Evolutionary conservation across 177 flowering plant species (phyloP).

Genomic region (Vitis hybrid): DNA sequence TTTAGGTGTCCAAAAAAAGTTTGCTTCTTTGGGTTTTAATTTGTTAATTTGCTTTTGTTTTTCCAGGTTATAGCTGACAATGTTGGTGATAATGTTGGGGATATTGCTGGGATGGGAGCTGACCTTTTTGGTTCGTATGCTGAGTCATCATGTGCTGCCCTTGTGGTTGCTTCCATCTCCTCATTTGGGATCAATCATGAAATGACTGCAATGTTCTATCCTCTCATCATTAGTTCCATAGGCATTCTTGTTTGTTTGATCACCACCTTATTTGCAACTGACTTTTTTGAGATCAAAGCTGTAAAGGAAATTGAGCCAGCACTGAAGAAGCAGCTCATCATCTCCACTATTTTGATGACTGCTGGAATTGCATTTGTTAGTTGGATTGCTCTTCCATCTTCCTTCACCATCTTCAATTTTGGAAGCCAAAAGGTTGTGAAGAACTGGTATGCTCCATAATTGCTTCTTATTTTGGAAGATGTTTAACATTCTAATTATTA

Average conservation of each 20-base stretch:
- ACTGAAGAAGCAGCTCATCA: conserved; percentile 71
- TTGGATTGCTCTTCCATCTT: conserved; percentile 67
- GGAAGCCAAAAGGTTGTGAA: conserved; percentile 75
- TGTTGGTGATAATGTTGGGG: conserved; percentile 94
- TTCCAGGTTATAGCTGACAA: conserved; percentile 85
- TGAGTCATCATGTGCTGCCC: conserved; percentile 84
- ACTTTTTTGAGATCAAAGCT: conserved; percentile 78
- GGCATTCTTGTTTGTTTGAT: conserved; percentile 76
- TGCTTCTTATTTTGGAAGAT: not conserved
- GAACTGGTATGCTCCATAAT: conserved; percentile 58
- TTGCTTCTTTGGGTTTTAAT: not conserved
- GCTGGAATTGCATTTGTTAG: conserved; percentile 59
- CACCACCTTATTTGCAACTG: conserved; percentile 82
- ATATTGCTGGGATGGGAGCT: conserved; percentile 90
- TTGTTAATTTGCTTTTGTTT: not conserved
- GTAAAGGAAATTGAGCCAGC: conserved; percentile 86
- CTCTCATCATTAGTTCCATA: conserved; percentile 65
- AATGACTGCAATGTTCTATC: conserved; percentile 67
- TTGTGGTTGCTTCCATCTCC: conserved; percentile 84
- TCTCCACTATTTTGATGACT: conserved; percentile 80
- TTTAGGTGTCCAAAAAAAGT: not conserved
- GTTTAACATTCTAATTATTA: not conserved
- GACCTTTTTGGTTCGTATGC: conserved; percentile 88
- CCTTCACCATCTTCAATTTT: conserved; percentile 79
- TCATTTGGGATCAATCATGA: conserved; percentile 80